Conservation (phyloP, 2,329 filamentous ascomycete genomes). For the Neofusicoccum sp. region DNA sequence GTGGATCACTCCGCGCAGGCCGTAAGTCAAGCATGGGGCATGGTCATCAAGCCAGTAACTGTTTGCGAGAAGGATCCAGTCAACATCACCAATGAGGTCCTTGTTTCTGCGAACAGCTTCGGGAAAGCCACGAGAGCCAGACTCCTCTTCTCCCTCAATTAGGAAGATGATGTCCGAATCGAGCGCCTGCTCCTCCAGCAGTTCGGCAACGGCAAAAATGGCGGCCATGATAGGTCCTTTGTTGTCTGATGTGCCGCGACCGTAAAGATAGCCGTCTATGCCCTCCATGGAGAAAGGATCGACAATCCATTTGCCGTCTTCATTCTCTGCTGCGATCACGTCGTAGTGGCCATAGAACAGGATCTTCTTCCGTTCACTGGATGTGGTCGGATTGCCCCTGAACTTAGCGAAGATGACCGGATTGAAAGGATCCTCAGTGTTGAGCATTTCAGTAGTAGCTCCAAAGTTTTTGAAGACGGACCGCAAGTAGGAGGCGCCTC, state of each 20-base stretch:
- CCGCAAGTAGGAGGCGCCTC: constrained; percentile 87
- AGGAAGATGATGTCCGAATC: constrained; percentile 90
- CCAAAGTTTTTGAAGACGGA: constrained; percentile 91
- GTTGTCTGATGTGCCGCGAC: constrained; percentile 95
- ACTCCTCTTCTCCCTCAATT: constrained; percentile 96
- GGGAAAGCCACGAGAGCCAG: constrained; percentile 87
- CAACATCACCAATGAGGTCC: constrained; percentile 81
- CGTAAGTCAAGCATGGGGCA: constrained; percentile 93
- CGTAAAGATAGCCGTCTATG: constrained; percentile 89
- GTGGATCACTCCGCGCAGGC: constrained; percentile 89
- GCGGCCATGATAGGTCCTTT: constrained; percentile 95
- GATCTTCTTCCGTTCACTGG: constrained; percentile 75
- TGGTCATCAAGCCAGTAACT: constrained; percentile 99
- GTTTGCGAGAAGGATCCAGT: constrained; percentile 94
- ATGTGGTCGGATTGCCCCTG: constrained; percentile 69
- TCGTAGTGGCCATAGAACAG: constrained; percentile 99
- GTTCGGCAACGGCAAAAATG: constrained; percentile 87
- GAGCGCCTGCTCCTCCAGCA: constrained; percentile 80
- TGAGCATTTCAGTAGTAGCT: constrained; percentile 87
- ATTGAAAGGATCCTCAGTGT: constrained; percentile 75
- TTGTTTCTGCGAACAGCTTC: constrained; percentile 80
- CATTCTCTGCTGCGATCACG: constrained; percentile 86
- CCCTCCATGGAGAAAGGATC: constrained; percentile 91
- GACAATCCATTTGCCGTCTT: constrained; percentile 78
- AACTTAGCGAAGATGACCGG: constrained; percentile 94